phyloP scores from a whole-genome alignment of 2,329 filamentous ascomycete genomes.

The Mycogone perniciosa region DNA sequence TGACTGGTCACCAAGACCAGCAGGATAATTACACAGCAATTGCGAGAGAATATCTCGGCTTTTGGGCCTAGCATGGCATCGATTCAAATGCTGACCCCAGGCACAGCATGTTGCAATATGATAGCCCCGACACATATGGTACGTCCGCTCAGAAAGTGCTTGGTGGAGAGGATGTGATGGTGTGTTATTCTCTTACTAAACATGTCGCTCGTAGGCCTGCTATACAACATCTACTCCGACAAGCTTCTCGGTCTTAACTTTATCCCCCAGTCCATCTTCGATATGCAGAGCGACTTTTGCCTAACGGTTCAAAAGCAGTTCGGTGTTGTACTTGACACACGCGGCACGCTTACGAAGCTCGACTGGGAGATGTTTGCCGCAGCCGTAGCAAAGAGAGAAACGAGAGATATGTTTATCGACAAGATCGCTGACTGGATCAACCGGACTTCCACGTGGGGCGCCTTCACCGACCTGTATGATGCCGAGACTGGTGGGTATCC shows the following conservation, averaged over 20 bases:
- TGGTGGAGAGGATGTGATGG: no score
- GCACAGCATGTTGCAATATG: slow-evolving; percentile 74
- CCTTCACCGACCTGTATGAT: slow-evolving; percentile 73
- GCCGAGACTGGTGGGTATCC: slow-evolving; percentile 63
- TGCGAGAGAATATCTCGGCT: slow-evolving; percentile 61
- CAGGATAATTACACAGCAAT: slow-evolving; percentile 54
- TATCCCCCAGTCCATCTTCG: slow-evolving; percentile 68
- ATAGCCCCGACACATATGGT: slow-evolving; percentile 48
- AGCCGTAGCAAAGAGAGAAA: slow-evolving; percentile 57
- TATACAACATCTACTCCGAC: slow-evolving; percentile 83
- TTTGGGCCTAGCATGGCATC: slow-evolving; percentile 67
- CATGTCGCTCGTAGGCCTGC: slow-evolving; percentile 18
- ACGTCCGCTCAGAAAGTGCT: no score
- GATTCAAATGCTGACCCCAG: slow-evolving; percentile 54
- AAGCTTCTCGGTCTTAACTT: slow-evolving; percentile 69
- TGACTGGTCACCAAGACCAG: slow-evolving; percentile 53
- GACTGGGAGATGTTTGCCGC: slow-evolving; percentile 86
- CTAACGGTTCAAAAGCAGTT: slow-evolving; percentile 63
- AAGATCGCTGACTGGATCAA: slow-evolving; percentile 69
- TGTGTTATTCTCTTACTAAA: no score
- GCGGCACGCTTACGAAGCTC: slow-evolving; percentile 75
- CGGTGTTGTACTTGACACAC: slow-evolving; percentile 75
- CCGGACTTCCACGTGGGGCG: slow-evolving; percentile 61
- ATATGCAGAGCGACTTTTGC: slow-evolving; percentile 73
- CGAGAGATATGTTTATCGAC: slow-evolving; percentile 59